Evolutionary conservation across 2,329 filamentous ascomycete genomes (phyloP), one percentile per base, ranked within the genome.

Genomic region (Cordyceps pruinosa): DNA sequence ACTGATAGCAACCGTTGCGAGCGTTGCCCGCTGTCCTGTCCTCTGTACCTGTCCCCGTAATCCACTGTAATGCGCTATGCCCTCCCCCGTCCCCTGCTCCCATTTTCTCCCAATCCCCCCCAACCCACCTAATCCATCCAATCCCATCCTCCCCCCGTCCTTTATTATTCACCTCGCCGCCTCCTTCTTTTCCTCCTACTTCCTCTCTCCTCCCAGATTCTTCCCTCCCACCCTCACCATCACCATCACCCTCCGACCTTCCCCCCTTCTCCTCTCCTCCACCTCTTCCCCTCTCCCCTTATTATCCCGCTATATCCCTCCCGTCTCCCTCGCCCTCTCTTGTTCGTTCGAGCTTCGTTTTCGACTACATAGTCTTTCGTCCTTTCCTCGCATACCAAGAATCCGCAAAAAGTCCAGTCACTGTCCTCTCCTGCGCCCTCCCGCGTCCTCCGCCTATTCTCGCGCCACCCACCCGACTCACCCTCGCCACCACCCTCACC

Each of bases 231-330:
- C 19, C 63, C 62, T 65, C 62, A 64, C 63, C n/a, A 63, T 61
- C 62, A 65, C 63, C 66, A 65, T 64, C 64, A 52, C 55, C 53
- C 39, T 57, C 54, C 47, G 50, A 61, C 63, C 59, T 63, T 67
- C 66, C 67, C 39, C 64, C 66, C 66, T 67, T 65, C 65, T 67
- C 63, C 64, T 65, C 63, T 67, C 61, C 55, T 51, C 61, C 35
- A 21, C 45, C 21, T 30, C 30, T 63, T 67, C 61, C 56, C 49
- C 61, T 37, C 23, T 28, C 19, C 17, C 34, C 67, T 66, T 63
- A 55, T 61, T 47, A 58, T 66, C 65, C 63, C 64, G 66, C 64
- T 56, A 56, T 56, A 56, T 35, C 64, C 63, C 63, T 68, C 61
- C 64, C 10, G 37, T 41, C 37, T 10, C 6, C 28, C 5, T 63